Evolutionary conservation across 352 stramenopile species (phyloP).

Genomic region (Globisporangium spinosum): DNA sequence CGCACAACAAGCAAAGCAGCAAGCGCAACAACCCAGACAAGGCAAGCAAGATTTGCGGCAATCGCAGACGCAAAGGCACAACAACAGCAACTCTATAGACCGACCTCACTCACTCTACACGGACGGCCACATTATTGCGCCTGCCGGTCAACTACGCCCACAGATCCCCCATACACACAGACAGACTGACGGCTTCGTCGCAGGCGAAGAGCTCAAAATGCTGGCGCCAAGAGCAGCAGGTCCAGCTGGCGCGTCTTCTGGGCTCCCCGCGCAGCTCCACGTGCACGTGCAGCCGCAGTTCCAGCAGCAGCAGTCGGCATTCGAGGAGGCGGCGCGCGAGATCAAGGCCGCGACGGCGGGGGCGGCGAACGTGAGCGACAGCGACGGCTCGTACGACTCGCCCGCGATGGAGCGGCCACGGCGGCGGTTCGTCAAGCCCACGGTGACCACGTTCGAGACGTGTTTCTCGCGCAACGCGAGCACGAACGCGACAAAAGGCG

Average conservation of each 20-base stretch:
- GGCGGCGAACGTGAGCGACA: background rate
- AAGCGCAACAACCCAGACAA: background rate
- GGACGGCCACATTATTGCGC: background rate
- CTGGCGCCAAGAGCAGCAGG: background rate
- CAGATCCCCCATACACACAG: background rate
- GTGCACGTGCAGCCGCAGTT: background rate
- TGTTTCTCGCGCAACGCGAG: slow-evolving; percentile 36
- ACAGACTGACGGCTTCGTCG: background rate
- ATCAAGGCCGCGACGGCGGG: background rate
- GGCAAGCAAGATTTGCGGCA: background rate
- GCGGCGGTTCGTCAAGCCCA: slow-evolving; percentile 49
- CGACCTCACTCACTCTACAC: background rate
- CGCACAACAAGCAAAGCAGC: background rate
- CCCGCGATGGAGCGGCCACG: slow-evolving; percentile 17
- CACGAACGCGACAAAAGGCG: background rate
- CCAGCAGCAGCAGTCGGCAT: slow-evolving; percentile 2
- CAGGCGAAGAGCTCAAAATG: background rate
- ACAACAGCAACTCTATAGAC: background rate
- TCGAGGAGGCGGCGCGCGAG: background rate
- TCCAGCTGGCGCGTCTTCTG: background rate
- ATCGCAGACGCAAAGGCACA: background rate
- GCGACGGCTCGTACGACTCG: background rate
- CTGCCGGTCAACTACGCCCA: background rate
- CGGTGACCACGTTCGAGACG: slow-evolving; percentile 41
- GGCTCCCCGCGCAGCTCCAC: background rate